Base-by-base conservation (phyloP, 305 asterid genomes). In the Rubia tinctorum region DNA sequence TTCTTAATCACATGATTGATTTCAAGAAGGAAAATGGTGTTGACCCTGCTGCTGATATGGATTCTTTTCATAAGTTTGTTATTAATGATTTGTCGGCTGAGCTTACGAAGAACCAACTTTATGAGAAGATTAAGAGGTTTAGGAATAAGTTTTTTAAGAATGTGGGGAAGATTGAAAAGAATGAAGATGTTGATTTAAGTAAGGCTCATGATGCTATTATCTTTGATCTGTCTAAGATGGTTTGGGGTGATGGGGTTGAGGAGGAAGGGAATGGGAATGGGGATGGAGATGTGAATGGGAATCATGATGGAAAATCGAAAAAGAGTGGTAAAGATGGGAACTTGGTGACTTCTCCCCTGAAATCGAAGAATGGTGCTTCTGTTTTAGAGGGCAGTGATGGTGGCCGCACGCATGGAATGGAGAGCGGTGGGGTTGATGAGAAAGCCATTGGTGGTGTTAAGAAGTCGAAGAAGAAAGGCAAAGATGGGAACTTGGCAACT, bases 1-100 rank as follows among this genome's bases (percentile, higher is more conserved):
- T 89, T 22, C 78, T 91, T 60, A 79, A 75, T 53, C 90, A 92
- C 49, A 80, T 88, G 79, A 72, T 77, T 74, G 84, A 89, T 10
- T 85, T 80, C 75, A 83, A 69, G 75, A 68, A 71, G 14, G 18
- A 47, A 12, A 79, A 78, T 55, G 91, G 89, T 4, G 4, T 51
- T 12, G 85, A 80, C 17, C 81, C 84, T 13, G 70, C 73, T 47
- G 60, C 77, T n/a, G 88, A 89, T 68, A 69, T 77, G 72, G 73
- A 61, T 56, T 90, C 78, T 12, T 82, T 91, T 75, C 71, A 78
- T 79, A 76, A 84, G 18, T 81, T 72, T 63, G 53, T 89, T 0
- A 89, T 76, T 71, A 86, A 80, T 15, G 83, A 83, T 58, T 68
- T 88, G 66, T 49, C 8, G 49, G 80, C 73, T 30, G 89, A 81